Evolutionary conservation across 1,284 basidiomycete species (phyloP).

Genomic region (Kalmanozyma brasiliensis): DNA sequence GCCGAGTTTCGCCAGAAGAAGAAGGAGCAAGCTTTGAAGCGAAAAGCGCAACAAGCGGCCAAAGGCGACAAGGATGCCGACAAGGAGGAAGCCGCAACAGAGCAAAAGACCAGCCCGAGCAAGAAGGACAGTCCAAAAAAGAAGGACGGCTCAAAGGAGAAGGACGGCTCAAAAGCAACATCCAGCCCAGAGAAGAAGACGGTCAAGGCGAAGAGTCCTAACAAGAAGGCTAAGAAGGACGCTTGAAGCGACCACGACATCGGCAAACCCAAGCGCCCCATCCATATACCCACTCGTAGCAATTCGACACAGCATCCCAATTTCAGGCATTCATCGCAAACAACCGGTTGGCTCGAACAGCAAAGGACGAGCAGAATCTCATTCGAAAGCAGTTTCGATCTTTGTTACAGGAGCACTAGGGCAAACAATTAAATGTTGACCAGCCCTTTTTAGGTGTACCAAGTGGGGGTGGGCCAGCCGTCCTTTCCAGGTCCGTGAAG

Average conservation of each 20-base stretch:
- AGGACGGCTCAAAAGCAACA: too few species aligned
- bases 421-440: not conserved
- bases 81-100: slow-evolving; percentile 3
- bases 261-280: not conserved
- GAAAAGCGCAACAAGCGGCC: slow-evolving; percentile 17
- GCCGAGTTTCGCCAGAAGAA: slow-evolving; percentile 32
- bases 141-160: not conserved
- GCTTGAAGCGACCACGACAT: not conserved
- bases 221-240: not conserved
- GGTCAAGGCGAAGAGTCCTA: not conserved
- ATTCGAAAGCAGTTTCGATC: not conserved
- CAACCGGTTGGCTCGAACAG: not conserved
- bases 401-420: too few species aligned
- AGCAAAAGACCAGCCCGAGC: not conserved
- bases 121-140: slow-evolving; percentile 1
- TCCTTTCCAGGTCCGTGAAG: slow-evolving; percentile 59
- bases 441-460: slow-evolving; percentile 46
- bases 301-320: too few species aligned
- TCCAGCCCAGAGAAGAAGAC: slow-evolving; percentile 3
- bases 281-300: too few species aligned
- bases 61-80: slow-evolving; percentile 2
- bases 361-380: slow-evolving; percentile 3
- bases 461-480: slow-evolving; percentile 60
- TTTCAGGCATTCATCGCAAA: not conserved
- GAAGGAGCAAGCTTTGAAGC: slow-evolving; percentile 25